Evolutionary conservation across 371 early-diverging fungal species (phyloP), one percentile per base, ranked within the genome.

Genomic region (Entomophthora muscae): DNA sequence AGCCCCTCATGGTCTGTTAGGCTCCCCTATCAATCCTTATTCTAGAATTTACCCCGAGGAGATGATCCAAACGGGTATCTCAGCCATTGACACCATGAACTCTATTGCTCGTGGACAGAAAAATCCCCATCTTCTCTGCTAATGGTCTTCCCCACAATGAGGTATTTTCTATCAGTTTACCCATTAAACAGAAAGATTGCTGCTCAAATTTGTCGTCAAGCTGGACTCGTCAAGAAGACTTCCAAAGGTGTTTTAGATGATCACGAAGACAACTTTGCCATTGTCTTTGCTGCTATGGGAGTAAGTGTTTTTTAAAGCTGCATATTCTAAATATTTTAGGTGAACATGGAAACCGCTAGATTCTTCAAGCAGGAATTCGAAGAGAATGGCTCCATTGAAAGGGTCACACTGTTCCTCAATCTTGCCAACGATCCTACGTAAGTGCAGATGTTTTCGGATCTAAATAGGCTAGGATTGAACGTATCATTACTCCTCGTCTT

Each of bases 211-310:
- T 99, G 99, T 83, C 86, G 98, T 72, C 99, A 99, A 75, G 99
- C 99, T 31, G 98, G 99, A 63, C 78, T 99, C 56, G 99, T 99
- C 54, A 83, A 95, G 76, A 91, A 89, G 71, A 80, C 84, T 33
- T 84, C 85, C 64, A 99, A 99, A 81, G 95, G 90, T 70, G 92
- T 95, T 28, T 82, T 93, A 61, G 99, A 99, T 75, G 90, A 82
- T 60, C 97, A 96, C 73, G 95, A 98, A 70, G 99, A 99, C 70
- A 99, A 99, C 80, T 99, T 99, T 79, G 97, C 99, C 52, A 98
- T 99, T 68, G 99, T 99, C n/a, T 99, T 99, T 77, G 99, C 97
- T 65, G 99, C 99, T 68, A 99, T 99, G 99, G 99, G 99, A 73
- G 99, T 72, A 60, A 53, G 63, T 63, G 26, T 51, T 13, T 27